These are phyloP conservation scores for Penicillium antarcticum DNA, from an alignment of 495 filamentous ascomycete genomes.

Conservation along the genomic window DNA sequence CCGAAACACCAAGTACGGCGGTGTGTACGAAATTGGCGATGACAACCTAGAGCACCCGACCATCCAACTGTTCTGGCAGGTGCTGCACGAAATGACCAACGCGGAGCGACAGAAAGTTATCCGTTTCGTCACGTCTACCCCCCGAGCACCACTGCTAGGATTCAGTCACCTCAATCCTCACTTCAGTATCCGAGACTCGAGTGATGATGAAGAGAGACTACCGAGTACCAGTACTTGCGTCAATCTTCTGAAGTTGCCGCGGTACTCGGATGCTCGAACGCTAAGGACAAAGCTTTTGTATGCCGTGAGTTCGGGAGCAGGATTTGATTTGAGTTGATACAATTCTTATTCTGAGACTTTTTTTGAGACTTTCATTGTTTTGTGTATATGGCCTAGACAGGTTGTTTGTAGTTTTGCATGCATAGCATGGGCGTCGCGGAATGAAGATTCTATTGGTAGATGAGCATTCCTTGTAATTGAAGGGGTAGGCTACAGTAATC, in stretches of 20 bases:
- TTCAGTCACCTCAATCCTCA: slow-evolving; percentile 81
- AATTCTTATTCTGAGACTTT: not conserved
- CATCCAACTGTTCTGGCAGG: slow-evolving; percentile 86
- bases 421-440: slow-evolving; percentile 32
- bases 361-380: not conserved
- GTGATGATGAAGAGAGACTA: slow-evolving; percentile 71
- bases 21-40: slow-evolving; percentile 82
- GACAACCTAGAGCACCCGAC: slow-evolving; percentile 83
- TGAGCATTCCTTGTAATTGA: no score
- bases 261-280: slow-evolving; percentile 60
- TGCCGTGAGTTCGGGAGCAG: slow-evolving; percentile 86
- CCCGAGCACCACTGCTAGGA: slow-evolving; percentile 85
- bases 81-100: slow-evolving; percentile 72
- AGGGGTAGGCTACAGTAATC: no score
- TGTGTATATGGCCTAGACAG: slow-evolving; percentile 1
- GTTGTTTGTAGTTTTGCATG: slow-evolving; percentile 9
- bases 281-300: slow-evolving; percentile 82
- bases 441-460: slow-evolving; percentile 14
- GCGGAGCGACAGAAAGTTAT: slow-evolving; percentile 79
- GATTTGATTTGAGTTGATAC: slow-evolving; percentile 83
- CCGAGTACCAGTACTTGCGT: slow-evolving; percentile 97
- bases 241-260: slow-evolving; percentile 89
- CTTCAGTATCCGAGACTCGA: slow-evolving; percentile 89
- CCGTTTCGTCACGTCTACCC: slow-evolving; percentile 93
- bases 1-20: slow-evolving; percentile 82